Evolutionary conservation across 2,329 filamentous ascomycete genomes (phyloP).

Genomic region (Calonectria pteridis): DNA sequence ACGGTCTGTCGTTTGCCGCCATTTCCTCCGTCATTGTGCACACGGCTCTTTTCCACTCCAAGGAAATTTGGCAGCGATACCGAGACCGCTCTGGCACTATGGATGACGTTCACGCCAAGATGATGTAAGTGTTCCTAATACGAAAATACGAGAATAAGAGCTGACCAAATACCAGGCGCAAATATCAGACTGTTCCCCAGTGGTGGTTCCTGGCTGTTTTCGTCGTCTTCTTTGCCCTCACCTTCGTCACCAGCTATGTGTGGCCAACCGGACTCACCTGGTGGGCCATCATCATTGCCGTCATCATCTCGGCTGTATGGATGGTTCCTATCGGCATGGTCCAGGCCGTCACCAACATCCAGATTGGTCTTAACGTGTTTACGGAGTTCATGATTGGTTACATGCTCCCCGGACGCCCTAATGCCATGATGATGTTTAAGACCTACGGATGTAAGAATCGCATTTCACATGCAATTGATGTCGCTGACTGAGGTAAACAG

Average conservation of each 20-base stretch:
- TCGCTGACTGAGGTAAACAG: neutral
- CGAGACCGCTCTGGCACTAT: conserved; percentile 52
- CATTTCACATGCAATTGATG: neutral
- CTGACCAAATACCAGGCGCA: conserved; percentile 38
- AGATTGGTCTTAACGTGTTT: neutral
- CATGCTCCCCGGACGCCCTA: neutral
- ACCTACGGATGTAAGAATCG: neutral
- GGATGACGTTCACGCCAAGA: conserved; percentile 63
- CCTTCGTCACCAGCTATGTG: conserved; percentile 52
- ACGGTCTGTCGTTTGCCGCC: conserved; percentile 69
- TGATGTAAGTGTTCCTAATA: conserved; percentile 56
- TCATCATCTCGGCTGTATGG: neutral
- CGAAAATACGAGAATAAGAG: too few relatives aligned
- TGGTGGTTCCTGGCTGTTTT: conserved; percentile 69
- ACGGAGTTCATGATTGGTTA: conserved; percentile 6
- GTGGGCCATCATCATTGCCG: conserved; percentile 51
- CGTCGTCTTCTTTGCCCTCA: conserved; percentile 62
- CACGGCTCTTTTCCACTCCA: conserved; percentile 64
- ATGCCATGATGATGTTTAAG: conserved; percentile 11
- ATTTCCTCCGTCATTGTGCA: conserved; percentile 67
- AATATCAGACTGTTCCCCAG: conserved; percentile 66
- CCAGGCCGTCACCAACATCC: conserved; percentile 1
- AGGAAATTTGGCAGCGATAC: conserved; percentile 56
- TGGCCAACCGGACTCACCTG: conserved; percentile 58
- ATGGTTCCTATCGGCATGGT: neutral